A percentile compares a stretch with the other conserved stretches of the same genome.
These are phyloP conservation scores for Zizania latifolia DNA, from an alignment of 176 grass and related monocot genomes.

Conservation along the genomic window DNA sequence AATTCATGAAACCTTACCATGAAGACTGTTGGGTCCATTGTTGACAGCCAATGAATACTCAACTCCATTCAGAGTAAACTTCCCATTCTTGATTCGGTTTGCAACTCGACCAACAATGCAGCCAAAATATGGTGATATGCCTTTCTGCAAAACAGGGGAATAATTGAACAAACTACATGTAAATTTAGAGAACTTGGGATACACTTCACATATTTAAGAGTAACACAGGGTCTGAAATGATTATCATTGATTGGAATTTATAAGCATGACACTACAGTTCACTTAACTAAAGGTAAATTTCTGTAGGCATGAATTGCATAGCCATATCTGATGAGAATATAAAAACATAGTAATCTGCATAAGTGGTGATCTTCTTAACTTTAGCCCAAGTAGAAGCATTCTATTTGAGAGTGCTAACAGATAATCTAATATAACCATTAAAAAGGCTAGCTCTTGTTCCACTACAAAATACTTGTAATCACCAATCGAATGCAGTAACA, in stretches of 20 bases:
- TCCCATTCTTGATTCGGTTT: conserved; percentile 75
- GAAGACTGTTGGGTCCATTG: conserved; percentile 72
- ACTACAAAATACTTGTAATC: not conserved
- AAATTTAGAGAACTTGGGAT: not conserved
- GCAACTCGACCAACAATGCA: conserved; percentile 91
- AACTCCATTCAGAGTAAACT: conserved; percentile 52
- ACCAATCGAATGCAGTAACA: not conserved
- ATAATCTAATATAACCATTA: not conserved
- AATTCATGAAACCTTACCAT: conserved; percentile 46
- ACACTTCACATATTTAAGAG: not conserved
- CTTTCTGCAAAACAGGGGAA: conserved; percentile 37
- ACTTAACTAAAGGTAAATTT: too few species aligned
- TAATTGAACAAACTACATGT: conserved; percentile 7
- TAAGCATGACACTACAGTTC: not conserved
- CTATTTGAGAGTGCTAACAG: not conserved
- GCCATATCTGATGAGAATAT: not conserved
- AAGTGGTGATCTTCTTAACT: not conserved
- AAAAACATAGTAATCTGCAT: not conserved
- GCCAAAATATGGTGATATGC: conserved; percentile 74
- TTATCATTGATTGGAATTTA: not conserved
- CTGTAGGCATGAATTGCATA: not conserved
- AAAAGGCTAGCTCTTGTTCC: not conserved
- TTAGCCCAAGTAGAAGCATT: not conserved
- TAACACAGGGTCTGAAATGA: too few species aligned
- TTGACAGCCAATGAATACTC: conserved; percentile 70